A percentile compares a stretch with the other conserved stretches of the same genome.
Conservation (phyloP, 768 basidiomycete species). For the Tylopilus sp. region DNA sequence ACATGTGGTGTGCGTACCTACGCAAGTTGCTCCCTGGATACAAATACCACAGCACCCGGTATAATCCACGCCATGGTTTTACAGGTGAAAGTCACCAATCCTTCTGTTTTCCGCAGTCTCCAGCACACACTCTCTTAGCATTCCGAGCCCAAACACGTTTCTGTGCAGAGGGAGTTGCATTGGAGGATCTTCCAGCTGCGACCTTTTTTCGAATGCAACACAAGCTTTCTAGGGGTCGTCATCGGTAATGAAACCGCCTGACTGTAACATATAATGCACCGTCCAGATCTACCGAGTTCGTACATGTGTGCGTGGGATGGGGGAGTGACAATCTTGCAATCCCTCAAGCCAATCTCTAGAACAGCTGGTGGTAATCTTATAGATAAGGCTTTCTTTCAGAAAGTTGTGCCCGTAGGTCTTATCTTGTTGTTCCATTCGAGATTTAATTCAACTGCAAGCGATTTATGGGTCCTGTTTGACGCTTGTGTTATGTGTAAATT, state of each 20-base stretch:
- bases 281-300: slow-evolving; percentile 7
- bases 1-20: background rate
- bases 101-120: slow-evolving; percentile 19
- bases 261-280: background rate
- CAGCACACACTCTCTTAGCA: slow-evolving; percentile 12
- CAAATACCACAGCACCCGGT: background rate
- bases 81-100: slow-evolving; percentile 23
- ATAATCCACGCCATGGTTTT: background rate
- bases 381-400: background rate
- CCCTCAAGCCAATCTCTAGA: background rate
- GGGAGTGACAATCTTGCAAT: background rate
- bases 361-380: slow-evolving; percentile 24
- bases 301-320: slow-evolving; percentile 17
- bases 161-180: slow-evolving; percentile 21
- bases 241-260: background rate
- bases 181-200: slow-evolving; percentile 21
- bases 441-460: slow-evolving; percentile 7
- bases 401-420: background rate
- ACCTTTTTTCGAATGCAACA: slow-evolving; percentile 16
- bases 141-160: background rate
- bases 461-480: too few species aligned
- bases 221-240: slow-evolving; percentile 24
- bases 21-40: background rate
- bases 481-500: too few species aligned
- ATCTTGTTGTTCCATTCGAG: slow-evolving; percentile 23